A percentile compares a stretch with the other conserved stretches of the same genome.
phyloP scores from a whole-genome alignment of 2,329 filamentous ascomycete species.

The Ambrosiella cleistominuta region DNA sequence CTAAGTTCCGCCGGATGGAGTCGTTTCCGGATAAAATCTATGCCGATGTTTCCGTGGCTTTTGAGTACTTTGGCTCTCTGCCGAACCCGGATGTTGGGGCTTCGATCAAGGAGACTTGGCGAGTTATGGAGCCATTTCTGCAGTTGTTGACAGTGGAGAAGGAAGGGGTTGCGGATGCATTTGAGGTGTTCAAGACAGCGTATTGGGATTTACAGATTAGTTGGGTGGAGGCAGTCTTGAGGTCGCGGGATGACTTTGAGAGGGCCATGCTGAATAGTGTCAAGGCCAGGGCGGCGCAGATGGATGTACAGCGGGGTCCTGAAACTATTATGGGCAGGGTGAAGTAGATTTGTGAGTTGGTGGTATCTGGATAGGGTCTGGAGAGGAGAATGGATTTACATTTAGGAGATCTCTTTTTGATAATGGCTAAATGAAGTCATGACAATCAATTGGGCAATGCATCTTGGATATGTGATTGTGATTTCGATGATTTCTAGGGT shows the following conservation, averaged over 20 bases:
- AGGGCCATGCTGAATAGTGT: slow-evolving; percentile 72
- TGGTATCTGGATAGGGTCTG: not conserved
- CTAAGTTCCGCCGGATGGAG: slow-evolving; percentile 72
- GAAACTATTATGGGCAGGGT: slow-evolving; percentile 95
- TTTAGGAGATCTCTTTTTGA: not conserved
- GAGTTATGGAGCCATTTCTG: slow-evolving; percentile 71
- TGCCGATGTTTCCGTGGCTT: slow-evolving; percentile 78
- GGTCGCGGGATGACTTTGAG: slow-evolving; percentile 84
- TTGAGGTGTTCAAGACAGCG: slow-evolving; percentile 62
- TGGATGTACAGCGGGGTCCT: slow-evolving; percentile 59
- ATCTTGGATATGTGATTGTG: not conserved
- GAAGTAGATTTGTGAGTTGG: slow-evolving; percentile 36
- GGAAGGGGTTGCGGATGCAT: slow-evolving; percentile 55
- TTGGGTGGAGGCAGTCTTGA: slow-evolving; percentile 87
- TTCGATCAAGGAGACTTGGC: slow-evolving; percentile 79
- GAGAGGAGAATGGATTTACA: not conserved
- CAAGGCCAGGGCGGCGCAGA: slow-evolving; percentile 73
- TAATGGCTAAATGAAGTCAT: not conserved
- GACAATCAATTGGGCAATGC: not conserved
- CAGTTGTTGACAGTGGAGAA: slow-evolving; percentile 63
- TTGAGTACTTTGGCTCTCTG: slow-evolving; percentile 67
- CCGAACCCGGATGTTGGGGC: slow-evolving; percentile 51
- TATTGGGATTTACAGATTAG: slow-evolving; percentile 92
- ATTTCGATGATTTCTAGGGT: not conserved
- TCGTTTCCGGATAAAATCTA: slow-evolving; percentile 86